Percentiles rank a stretch among this genome's conserved stretches.
Conservation (phyloP, 2,329 filamentous ascomycete species). For the Akanthomyces lecanii region DNA sequence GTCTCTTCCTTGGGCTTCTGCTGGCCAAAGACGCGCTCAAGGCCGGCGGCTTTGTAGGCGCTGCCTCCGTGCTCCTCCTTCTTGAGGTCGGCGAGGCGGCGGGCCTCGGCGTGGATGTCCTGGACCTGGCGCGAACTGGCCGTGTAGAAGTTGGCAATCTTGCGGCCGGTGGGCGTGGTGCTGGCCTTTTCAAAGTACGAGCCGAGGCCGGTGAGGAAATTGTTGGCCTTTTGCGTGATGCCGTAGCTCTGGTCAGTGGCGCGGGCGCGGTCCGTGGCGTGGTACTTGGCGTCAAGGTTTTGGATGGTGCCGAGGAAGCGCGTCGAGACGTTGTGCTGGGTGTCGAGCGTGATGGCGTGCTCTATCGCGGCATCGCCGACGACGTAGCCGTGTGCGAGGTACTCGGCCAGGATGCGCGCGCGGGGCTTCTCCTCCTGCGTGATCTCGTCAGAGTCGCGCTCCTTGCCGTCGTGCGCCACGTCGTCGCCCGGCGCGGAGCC, state of each 20-base stretch:
- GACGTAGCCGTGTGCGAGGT: conserved; percentile 90
- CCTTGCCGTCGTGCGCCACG: conserved; percentile 49
- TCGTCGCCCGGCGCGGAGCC: conserved; percentile 63
- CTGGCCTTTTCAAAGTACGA: conserved; percentile 95
- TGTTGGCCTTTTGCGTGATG: conserved; percentile 68
- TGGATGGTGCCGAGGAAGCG: conserved; percentile 74
- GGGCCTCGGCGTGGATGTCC: conserved; percentile 89
- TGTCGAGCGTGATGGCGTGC: conserved; percentile 80
- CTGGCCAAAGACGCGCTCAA: conserved; percentile 56
- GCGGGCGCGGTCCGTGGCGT: conserved; percentile 81
- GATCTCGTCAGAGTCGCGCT: conserved; percentile 64
- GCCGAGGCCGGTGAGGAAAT: conserved; percentile 59
- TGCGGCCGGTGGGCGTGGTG: conserved; percentile 82
- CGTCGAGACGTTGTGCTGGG: conserved; percentile 78
- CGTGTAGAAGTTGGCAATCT: conserved; percentile 82
- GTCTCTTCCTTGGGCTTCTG: conserved; percentile 43
- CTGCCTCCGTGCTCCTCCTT: conserved; percentile 57
- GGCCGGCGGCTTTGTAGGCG: conserved; percentile 55
- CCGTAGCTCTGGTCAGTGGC: conserved; percentile 81
- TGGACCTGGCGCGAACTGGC: conserved; percentile 82
- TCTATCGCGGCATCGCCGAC: conserved; percentile 72
- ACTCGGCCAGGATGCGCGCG: conserved; percentile 89
- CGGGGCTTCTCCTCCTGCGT: conserved; percentile 96
- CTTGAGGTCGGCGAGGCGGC: conserved; percentile 85
- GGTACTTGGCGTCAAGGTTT: conserved; percentile 78